Percentiles rank a stretch among this genome's conserved stretches.
phyloP scores from a whole-genome alignment of 768 basidiomycete species.

The Leccinum imitatum region DNA sequence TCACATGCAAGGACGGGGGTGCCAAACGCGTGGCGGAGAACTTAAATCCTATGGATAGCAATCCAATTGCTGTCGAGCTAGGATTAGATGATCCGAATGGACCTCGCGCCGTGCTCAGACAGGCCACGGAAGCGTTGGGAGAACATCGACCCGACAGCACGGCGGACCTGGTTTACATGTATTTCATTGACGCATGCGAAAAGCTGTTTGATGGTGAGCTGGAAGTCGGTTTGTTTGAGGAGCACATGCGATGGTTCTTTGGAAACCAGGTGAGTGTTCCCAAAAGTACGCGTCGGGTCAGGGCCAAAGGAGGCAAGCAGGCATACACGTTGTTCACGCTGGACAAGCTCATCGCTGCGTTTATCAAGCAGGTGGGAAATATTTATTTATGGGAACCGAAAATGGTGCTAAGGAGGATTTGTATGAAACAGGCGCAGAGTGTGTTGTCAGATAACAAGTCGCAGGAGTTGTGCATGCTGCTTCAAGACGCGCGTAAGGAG shows the following conservation, averaged over 20 bases:
- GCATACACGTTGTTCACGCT: conserved; percentile 92
- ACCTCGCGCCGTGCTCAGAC: conserved; percentile 59
- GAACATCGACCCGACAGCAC: conserved; percentile 45
- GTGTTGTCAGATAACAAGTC: conserved; percentile 82
- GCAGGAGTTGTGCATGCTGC: conserved; percentile 78
- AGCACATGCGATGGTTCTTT: conserved; percentile 94
- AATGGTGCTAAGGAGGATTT: conserved; percentile 1
- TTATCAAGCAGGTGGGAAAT: conserved; percentile 83
- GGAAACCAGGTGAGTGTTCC: conserved; percentile 67
- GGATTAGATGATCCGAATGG: conserved; percentile 86
- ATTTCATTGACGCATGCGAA: conserved; percentile 87
- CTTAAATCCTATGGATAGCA: conserved; percentile 65
- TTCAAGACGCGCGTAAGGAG: conserved; percentile 60
- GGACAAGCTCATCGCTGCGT: conserved; percentile 85
- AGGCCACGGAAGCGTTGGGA: conserved; percentile 62
- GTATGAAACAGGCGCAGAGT: conserved; percentile 71
- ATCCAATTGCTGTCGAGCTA: conserved; percentile 79
- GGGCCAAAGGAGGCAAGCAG: conserved; percentile 44
- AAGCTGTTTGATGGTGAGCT: conserved; percentile 92
- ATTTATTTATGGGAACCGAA: background rate
- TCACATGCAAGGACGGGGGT: conserved; percentile 82
- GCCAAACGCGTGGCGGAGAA: conserved; percentile 65
- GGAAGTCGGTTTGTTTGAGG: conserved; percentile 90
- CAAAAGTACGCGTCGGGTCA: background rate
- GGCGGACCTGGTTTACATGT: conserved; percentile 78